phyloP scores from a whole-genome alignment of 306 rosid genomes.

The peach (Prunus persica) region Prunus_persica_NCBIv2 NC_034011.1:26602501-26603000 shows the following conservation, averaged over 20 bases:
- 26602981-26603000: slow-evolving; percentile 1
- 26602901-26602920: slow-evolving; percentile 99
- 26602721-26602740: background rate
- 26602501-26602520: background rate
- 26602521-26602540: background rate
- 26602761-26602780: background rate
- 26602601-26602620: background rate
- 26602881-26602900: slow-evolving; percentile 66
- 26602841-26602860: background rate
- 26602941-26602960: slow-evolving; percentile 96
- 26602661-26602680: background rate
- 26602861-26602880: background rate
- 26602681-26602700: background rate
- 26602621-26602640: background rate
- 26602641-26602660: background rate
- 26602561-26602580: background rate
- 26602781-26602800: background rate
- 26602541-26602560: background rate
- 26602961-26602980: slow-evolving; percentile 55
- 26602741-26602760: background rate
- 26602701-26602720: background rate
- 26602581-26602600: background rate
- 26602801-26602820: background rate
- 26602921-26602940: slow-evolving; percentile 83
- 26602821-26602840: background rate